These are phyloP conservation scores for Ulota crispa DNA, from an alignment of 225 moss, liverwort and hornwort genomes.

Conservation along the genomic window DNA sequence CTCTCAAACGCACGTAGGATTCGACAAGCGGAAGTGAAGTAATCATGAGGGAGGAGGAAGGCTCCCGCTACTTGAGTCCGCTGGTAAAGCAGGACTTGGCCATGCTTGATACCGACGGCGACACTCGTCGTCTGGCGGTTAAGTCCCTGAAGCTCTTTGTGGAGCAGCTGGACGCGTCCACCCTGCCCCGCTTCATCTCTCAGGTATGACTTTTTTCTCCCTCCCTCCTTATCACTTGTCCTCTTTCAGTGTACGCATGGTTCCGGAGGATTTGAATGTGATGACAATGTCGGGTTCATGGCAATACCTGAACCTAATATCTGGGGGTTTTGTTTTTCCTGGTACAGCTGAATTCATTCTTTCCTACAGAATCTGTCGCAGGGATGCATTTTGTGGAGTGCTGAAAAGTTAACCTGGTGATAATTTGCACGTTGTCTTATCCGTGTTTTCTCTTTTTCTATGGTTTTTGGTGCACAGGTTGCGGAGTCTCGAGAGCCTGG, in stretches of 20 bases:
- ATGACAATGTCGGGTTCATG: not conserved
- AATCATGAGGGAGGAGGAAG: constrained; percentile 76
- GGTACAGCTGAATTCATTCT: not conserved
- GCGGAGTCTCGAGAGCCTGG: constrained; percentile 71
- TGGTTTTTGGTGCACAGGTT: constrained; percentile 37
- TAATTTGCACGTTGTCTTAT: not conserved
- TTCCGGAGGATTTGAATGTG: not conserved
- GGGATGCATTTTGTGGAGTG: not conserved
- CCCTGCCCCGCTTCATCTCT: constrained; percentile 73
- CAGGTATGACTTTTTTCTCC: constrained; percentile 42
- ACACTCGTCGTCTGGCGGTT: constrained; percentile 67
- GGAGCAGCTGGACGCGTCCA: constrained; percentile 71
- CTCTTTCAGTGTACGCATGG: not conserved
- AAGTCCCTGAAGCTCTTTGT: constrained; percentile 69
- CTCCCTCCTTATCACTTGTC: too few relatives aligned
- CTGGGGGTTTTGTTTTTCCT: not conserved
- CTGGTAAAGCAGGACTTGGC: constrained; percentile 78
- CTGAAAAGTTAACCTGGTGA: not conserved
- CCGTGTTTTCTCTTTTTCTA: not conserved
- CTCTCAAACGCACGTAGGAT: not conserved
- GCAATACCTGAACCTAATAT: not conserved
- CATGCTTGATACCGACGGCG: constrained; percentile 74
- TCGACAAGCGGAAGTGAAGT: not conserved
- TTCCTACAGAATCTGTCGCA: too few relatives aligned
- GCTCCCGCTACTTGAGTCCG: constrained; percentile 53